These are phyloP conservation scores for Eucalyptus dawsonii DNA, from an alignment of 345 rosid species.

Conservation along the genomic window DNA sequence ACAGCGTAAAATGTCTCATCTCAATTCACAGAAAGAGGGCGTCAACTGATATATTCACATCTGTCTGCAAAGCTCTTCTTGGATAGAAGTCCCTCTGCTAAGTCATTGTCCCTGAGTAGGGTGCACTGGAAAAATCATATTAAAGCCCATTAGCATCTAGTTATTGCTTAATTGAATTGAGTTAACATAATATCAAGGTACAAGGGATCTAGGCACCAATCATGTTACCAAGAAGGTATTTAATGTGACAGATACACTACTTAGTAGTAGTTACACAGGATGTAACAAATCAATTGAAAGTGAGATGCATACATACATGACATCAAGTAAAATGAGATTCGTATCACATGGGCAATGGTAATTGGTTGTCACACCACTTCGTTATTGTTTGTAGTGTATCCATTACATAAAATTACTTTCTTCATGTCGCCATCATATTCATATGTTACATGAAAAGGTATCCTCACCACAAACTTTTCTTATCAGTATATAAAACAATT, in stretches of 20 bases:
- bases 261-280: too few relatives aligned
- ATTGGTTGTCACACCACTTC: not conserved
- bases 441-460: too few relatives aligned
- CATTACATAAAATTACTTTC: not conserved
- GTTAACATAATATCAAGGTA: not conserved
- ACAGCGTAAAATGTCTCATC: conserved; percentile 3
- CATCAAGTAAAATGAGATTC: too few relatives aligned
- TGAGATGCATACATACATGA: not conserved
- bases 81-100: conserved; percentile 27
- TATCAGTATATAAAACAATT: not conserved
- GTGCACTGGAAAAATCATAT: conserved; percentile 80
- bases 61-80: not conserved
- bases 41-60: conserved; percentile 5
- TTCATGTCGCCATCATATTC: not conserved
- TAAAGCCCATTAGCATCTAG: conserved; percentile 61
- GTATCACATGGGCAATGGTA: not conserved
- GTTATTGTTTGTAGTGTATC: not conserved
- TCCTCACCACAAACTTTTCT: not conserved
- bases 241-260: not conserved
- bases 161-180: not conserved
- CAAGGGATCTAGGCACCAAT: not conserved
- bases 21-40: not conserved
- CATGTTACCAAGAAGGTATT: not conserved
- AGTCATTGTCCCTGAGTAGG: conserved; percentile 74
- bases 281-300: not conserved